Base-by-base conservation (phyloP, 1,284 basidiomycete species). In the Entoloma clypeatum region DNA sequence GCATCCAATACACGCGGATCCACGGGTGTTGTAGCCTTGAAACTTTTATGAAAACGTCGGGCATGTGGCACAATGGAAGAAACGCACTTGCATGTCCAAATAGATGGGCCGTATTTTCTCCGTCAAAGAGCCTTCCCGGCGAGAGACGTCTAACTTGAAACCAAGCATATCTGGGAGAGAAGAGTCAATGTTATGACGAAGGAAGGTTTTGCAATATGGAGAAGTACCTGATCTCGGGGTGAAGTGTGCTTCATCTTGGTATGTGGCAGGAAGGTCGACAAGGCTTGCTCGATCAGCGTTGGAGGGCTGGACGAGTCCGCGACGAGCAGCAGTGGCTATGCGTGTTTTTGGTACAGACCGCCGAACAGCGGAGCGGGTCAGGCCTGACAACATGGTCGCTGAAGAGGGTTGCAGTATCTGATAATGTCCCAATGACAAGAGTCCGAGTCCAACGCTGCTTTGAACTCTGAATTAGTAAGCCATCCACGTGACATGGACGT, bases 1-100 rank as follows among this genome's bases (percentile, higher is more conserved):
- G 89, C 84, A 65, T 99, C 96, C 44, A 99, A 75, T 4, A 99
- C 96, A 45, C 96, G 84, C 21, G 96, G 96, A 62, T 99, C 96
- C 47, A 97, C 83, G 13, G 96, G 96, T 4, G 96, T 98, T 2
- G 96, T 99, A 5, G 96, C 93, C 86, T 94, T 52, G 13, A 51
- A 29, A 41, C 29, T 31, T 37, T 50, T 18, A 49, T 48, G 23
- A 45, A 24, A 23, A 36, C 37, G 42, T 23, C n/a, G n/a, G 27
- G 22, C 36, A 9, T 14, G 10, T 29, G 36, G 38, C 9, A 24
- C 27, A n/a, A 26, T 23, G 14, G 33, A 16, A 7, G 24, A 28
- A 6, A 61, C 71, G 40, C 44, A 85, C 90, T 77, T 94, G 92
- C 86, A 93, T 89, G 65, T 97, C 93, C 34, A 97, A 78, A 66